These are phyloP conservation scores for Zasmidium cellare DNA, from an alignment of 2,329 filamentous ascomycete genomes.

Conservation along the genomic window DNA sequence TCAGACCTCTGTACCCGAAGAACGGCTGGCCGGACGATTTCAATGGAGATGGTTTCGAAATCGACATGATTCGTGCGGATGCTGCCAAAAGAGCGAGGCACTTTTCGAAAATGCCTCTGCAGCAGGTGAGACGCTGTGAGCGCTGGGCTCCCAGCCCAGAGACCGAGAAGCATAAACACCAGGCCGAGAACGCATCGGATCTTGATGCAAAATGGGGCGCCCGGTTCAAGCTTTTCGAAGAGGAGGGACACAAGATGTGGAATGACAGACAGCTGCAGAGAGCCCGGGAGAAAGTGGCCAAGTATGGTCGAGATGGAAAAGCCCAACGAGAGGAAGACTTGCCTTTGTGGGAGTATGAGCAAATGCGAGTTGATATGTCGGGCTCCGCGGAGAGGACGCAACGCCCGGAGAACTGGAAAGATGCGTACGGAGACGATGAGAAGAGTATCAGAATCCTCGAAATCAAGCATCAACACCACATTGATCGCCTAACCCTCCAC, in stretches of 20 bases:
- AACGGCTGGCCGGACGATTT: constrained; percentile 20
- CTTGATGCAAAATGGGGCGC: no score
- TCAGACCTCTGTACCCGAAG: constrained; percentile 6
- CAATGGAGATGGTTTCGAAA: constrained; percentile 16
- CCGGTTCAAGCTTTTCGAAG: no score
- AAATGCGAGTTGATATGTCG: constrained; percentile 4
- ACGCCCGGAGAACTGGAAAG: no score
- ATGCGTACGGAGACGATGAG: no score
- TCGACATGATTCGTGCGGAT: constrained; percentile 10
- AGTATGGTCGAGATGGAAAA: no score
- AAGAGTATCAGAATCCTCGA: not conserved
- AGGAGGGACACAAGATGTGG: no score
- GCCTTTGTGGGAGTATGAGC: constrained; percentile 17
- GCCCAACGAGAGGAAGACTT: constrained; percentile 15
- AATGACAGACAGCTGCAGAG: no score
- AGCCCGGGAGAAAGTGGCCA: no score
- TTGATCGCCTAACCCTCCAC: not conserved
- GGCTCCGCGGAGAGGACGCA: no score
- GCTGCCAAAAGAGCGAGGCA: constrained; percentile 8
- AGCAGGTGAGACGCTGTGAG: constrained; percentile 4
- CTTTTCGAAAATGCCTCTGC: constrained; percentile 10
- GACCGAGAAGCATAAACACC: no score
- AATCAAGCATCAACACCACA: not conserved
- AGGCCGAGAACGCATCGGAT: no score
- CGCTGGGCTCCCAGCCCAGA: no score